Evolutionary conservation across 192 early-diverging fungal species (phyloP), one percentile per base, ranked within the genome.

Genomic region (Gaertneriomyces semiglobifer): DNA sequence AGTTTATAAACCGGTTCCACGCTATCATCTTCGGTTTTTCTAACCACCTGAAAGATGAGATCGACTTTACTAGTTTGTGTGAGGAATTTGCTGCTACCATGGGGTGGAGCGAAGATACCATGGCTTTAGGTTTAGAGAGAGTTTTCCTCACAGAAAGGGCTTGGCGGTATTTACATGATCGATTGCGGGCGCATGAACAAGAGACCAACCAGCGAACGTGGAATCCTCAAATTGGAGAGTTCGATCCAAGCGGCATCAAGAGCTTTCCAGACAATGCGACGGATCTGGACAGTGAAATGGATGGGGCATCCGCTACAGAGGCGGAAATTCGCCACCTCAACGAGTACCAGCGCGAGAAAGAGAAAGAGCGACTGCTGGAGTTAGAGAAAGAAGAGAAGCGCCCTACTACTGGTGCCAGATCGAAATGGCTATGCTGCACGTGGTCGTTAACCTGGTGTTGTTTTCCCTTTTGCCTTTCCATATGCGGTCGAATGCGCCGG

Each of bases 401-500:
- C 19, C 53, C 51, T 12, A 39, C 1, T 12, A 44, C 68, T 7
- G 33, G 42, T 5, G 40, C 68, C 1, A 7, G 68, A 12, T 40
- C 53, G 20, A 16, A 39, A 16, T 91, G 88, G 90, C 78, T 89
- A 5, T 77, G 71, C 42, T 85, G 83, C 47, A 88, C 87, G n/a
- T 90, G 90, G 86, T 74, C 76, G 19, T 73, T 88, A 62, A 93
- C 92, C 6, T 93, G 89, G 86, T 90, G 86, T 78, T 88, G 88
- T 44, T 88, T 83, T 6, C 78, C 83, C 7, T 81, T 69, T 41
- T 71, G 74, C 57, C 74, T 91, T 18, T 63, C 66, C 4, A 65
- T 64, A 19, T 74, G 84, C 60, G 89, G 86, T 20, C 79, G 84
- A 43, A 89, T 93, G 89, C 87, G 79, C 58, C 86, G 89, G 51